phyloP scores from a whole-genome alignment of 1,139 yeast genomes.

The Debaryomyces robertsiae region DNA sequence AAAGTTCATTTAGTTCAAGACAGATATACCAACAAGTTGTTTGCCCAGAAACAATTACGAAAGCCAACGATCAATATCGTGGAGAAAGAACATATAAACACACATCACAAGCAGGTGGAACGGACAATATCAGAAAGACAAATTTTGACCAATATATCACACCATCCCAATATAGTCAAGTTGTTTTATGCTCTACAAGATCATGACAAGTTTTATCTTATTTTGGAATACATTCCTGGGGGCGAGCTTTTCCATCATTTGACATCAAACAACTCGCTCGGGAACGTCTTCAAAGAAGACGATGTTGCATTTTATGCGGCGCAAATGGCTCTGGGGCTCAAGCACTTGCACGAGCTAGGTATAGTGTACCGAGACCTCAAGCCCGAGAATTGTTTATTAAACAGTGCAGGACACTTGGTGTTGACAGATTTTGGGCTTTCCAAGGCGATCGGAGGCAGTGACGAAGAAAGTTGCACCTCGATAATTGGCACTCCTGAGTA shows the following conservation, averaged over 20 bases:
- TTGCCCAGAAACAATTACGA: constrained; percentile 45
- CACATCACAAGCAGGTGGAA: constrained; percentile 27
- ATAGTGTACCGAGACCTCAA: constrained; percentile 72
- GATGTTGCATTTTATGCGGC: constrained; percentile 39
- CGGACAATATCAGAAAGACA: constrained; percentile 74
- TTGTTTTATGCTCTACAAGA: constrained; percentile 39
- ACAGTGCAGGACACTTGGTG: constrained; percentile 73
- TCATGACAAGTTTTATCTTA: constrained; percentile 33
- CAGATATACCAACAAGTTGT: constrained; percentile 32
- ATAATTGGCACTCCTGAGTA: constrained; percentile 80
- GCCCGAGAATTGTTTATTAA: constrained; percentile 87
- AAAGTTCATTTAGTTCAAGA: constrained; percentile 45
- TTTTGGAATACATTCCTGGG: constrained; percentile 38
- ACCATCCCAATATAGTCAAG: constrained; percentile 37
- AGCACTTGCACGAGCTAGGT: constrained; percentile 35
- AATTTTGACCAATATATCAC: constrained; percentile 61
- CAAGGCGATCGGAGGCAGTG: constrained; percentile 55
- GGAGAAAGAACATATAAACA: constrained; percentile 10
- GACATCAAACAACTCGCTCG: constrained; percentile 27
- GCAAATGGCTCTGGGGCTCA: constrained; percentile 36
- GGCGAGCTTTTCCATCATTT: constrained; percentile 41
- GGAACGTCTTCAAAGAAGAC: constrained; percentile 33
- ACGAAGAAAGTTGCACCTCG: constrained; percentile 55
- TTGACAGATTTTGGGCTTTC: constrained; percentile 90
- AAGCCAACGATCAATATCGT: constrained; percentile 34